Evolutionary conservation across 1,284 basidiomycete genomes (phyloP), one percentile per base, ranked within the genome.

Genomic region (Naganishia liquefaciens): DNA sequence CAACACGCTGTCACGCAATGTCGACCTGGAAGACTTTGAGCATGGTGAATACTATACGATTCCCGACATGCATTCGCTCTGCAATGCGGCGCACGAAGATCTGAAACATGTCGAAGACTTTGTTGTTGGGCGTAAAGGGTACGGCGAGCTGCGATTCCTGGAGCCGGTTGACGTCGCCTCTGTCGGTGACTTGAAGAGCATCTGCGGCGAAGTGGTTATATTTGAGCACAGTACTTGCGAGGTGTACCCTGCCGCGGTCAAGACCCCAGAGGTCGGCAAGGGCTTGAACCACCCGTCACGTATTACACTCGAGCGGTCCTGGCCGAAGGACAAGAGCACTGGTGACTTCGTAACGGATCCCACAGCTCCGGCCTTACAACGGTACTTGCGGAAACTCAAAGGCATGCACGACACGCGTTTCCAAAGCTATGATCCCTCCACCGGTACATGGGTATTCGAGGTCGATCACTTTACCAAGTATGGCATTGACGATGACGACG

Each of bases 131-230:
- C 88, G 96, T 39, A 85, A 88, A 64, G 93, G 93, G 50, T 96
- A 88, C 72, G 95, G 96, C 53, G 85, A 93, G 76, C 88, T 99
- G 71, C 85, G 86, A 49, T 99, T 97, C 84, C 81, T 93, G 51
- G 88, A 93, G 66, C 87, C 91, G 0, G 95, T 99, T 63, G 93
- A 99, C 76, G 84, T 99, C 63, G 97, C 93, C 21, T 87, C 88
- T 25, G 82, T 97, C 55, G 82, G 87, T 21, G 89, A 88, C 72
- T 84, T 99, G 50, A 84, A 86, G 27, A 87, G 88, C 62, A 84
- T 99, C 37, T 82, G 93, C 5, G 96, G 94, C n/a, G 86, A 88
- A 63, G 84, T 93, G 67, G 86, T 99, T 44, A 84, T 88, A 58
- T 93, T 99, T 75, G 89, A 93, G 66, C 55, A 39, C 6, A 49